Evolutionary conservation across 352 stramenopile genomes (phyloP), one percentile per base, ranked within the genome.

Genomic region (Globisporangium irregulare): DNA sequence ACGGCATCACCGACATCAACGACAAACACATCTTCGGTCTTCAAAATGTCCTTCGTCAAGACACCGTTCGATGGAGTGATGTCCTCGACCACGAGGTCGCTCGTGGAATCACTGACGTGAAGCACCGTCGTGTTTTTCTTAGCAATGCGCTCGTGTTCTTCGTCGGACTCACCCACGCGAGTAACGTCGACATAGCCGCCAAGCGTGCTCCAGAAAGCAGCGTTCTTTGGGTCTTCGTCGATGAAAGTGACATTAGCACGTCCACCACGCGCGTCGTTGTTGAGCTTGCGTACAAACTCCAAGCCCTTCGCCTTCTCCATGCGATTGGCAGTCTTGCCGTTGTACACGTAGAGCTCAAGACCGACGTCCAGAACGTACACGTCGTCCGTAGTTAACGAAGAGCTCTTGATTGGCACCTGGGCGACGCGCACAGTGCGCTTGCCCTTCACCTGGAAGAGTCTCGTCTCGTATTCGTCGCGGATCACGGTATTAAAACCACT

Each of bases 331-430:
- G 83, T 75, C 61, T 89, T 80, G 51, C 91, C 86, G 59, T 86
- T 85, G 74, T 81, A 92, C 70, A 94, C 73, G 76, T 95, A 99
- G 15, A 99, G 81, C 69, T 97, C 87, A n/a, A 93, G 74, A 3
- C 92, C 95, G 3, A 75, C 80, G 73, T 98, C 97, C 22, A 99
- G 82, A 5, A 99, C 85, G 74, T 98, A 99, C 1, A 95, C 93
- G 76, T 99, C 96, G 66, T 97, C 92, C 7, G 90, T 74, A 68
- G 97, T 98, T 15, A 99, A 70, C 59, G 87, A 97, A 15, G 77
- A 76, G 67, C 76, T 88, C 66, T 80, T 78, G 50, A 95, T 66
- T 20, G 92, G 81, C 18, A 98, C 90, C 72, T 98, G 81, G 54
- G 86, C 78, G 14, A 97, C 89, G 54, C 89, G 87, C 48, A 96